Percentiles rank a stretch among this genome's conserved stretches.
These are phyloP conservation scores for Cyclotella kingstonii DNA, from an alignment of 108 stramenopile species.

Conservation along the genomic window DNA sequence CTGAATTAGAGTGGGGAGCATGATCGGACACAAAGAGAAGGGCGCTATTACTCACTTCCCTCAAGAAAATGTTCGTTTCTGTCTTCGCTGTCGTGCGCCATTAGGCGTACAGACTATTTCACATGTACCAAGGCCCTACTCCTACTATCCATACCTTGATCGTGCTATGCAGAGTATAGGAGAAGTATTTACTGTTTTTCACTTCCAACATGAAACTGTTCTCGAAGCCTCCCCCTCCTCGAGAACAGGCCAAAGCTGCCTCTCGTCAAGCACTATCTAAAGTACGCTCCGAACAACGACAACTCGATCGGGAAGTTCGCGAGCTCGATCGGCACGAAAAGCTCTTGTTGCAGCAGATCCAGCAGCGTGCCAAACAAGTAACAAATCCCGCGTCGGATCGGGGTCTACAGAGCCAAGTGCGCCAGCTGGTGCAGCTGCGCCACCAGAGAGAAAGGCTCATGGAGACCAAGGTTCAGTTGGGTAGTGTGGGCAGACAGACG, in stretches of 20 bases:
- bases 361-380: slow-evolving; percentile 67
- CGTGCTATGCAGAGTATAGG: no score
- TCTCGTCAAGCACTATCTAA: slow-evolving; percentile 65
- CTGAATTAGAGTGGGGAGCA: no score
- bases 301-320: slow-evolving; percentile 81
- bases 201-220: slow-evolving; percentile 40
- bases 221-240: slow-evolving; percentile 52
- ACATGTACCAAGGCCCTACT: no score
- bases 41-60: no score
- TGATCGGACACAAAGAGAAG: no score
- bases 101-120: no score
- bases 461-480: slow-evolving; percentile 68
- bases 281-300: slow-evolving; percentile 71
- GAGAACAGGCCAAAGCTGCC: slow-evolving; percentile 69
- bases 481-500: slow-evolving; percentile 80
- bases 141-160: no score
- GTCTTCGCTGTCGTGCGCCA: no score
- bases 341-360: slow-evolving; percentile 61
- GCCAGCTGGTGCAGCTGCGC: slow-evolving; percentile 69
- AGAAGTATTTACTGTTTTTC: no score
- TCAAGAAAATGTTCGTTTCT: no score
- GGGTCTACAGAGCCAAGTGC: slow-evolving; percentile 64
- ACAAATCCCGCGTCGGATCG: slow-evolving; percentile 50
- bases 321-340: slow-evolving; percentile 81
- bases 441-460: slow-evolving; percentile 66